phyloP scores from a whole-genome alignment of 768 basidiomycete species.

The Boletus pseudopeckii region DNA sequence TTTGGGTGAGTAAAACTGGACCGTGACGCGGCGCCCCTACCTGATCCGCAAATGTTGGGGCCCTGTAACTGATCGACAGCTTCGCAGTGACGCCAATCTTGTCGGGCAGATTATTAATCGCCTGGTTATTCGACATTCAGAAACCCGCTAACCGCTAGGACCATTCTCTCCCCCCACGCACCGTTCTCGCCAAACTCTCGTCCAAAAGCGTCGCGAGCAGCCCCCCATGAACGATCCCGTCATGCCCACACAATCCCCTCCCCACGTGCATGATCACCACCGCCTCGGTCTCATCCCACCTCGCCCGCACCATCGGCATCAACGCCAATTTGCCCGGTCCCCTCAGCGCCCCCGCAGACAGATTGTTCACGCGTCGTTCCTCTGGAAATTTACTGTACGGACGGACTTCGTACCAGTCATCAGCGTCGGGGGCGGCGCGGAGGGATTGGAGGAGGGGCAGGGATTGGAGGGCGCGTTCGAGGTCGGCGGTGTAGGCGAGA shows the following conservation, averaged over 20 bases:
- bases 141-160: background rate
- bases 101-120: constrained; percentile 79
- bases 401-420: constrained; percentile 73
- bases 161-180: constrained; percentile 33
- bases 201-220: constrained; percentile 87
- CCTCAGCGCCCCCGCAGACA: constrained; percentile 81
- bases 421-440: constrained; percentile 45
- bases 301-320: constrained; percentile 70
- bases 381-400: constrained; percentile 72
- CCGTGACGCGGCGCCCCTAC: constrained; percentile 31
- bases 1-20: background rate
- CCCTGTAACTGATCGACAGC: constrained; percentile 75
- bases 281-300: constrained; percentile 72
- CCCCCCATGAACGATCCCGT: constrained; percentile 94
- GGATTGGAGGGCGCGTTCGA: constrained; percentile 68
- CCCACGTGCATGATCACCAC: constrained; percentile 78
- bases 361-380: constrained; percentile 71
- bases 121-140: constrained; percentile 42
- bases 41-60: constrained; percentile 88
- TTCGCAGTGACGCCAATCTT: constrained; percentile 92
- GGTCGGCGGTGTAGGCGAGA: constrained; percentile 47
- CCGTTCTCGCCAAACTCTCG: constrained; percentile 77
- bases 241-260: constrained; percentile 83
- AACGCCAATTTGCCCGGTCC: constrained; percentile 87
- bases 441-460: constrained; percentile 57